phyloP scores from a whole-genome alignment of 2,329 filamentous ascomycete species.

The Penicillium sp. region DNA sequence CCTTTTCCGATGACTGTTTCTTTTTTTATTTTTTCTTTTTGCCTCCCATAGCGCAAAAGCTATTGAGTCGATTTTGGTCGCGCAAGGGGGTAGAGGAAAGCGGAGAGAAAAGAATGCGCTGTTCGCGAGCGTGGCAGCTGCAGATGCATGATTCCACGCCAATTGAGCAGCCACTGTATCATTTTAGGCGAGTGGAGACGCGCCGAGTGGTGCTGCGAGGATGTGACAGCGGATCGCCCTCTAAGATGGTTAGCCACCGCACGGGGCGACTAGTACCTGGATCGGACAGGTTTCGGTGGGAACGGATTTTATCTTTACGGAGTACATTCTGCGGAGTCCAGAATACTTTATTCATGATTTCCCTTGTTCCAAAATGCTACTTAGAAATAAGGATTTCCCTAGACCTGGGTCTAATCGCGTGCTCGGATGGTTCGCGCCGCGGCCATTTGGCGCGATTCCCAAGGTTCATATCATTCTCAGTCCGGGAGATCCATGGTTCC shows the following conservation, averaged over 20 bases:
- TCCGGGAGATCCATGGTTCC: slow-evolving; percentile 6
- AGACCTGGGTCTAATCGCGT: slow-evolving; percentile 2
- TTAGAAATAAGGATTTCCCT: background rate
- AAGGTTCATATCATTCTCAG: slow-evolving; percentile 5
- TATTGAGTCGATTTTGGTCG: background rate
- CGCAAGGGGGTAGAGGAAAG: slow-evolving; percentile 18
- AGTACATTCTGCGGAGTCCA: background rate
- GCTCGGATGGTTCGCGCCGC: slow-evolving; percentile 12
- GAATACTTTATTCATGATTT: background rate
- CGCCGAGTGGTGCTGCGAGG: slow-evolving; percentile 24
- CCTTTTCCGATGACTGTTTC: background rate
- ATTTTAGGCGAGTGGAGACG: slow-evolving; percentile 30
- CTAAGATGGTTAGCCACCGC: slow-evolving; percentile 23
- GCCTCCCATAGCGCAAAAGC: background rate
- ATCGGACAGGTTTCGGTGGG: slow-evolving; percentile 10
- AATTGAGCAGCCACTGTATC: slow-evolving; percentile 15
- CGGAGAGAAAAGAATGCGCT: slow-evolving; percentile 24
- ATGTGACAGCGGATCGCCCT: slow-evolving; percentile 36
- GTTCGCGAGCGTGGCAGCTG: slow-evolving; percentile 37
- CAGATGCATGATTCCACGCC: slow-evolving; percentile 20
- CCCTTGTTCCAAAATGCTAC: background rate
- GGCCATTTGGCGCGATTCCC: slow-evolving; percentile 3
- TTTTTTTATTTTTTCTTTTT: background rate
- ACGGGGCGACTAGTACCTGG: slow-evolving; percentile 25
- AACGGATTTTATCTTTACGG: background rate